A percentile compares a stretch with the other conserved stretches of the same genome.
phyloP scores from a whole-genome alignment of 176 grass and related monocot species.

The Lolium rigidum region DNA sequence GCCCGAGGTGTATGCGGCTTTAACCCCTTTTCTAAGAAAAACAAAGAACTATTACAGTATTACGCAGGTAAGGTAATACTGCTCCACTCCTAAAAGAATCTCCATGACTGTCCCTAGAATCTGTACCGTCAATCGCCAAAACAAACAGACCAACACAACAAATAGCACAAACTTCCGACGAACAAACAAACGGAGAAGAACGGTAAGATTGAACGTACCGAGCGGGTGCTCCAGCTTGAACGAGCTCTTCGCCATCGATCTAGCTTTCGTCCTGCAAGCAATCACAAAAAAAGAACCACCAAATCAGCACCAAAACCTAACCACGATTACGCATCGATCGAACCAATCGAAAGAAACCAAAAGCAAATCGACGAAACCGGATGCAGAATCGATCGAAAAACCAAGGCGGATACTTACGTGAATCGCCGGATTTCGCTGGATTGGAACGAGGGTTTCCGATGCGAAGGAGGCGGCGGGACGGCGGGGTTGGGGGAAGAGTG shows the following conservation, averaged over 20 bases:
- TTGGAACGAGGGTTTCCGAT: constrained; percentile 29
- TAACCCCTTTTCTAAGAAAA: neutral
- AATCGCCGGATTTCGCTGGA: constrained; percentile 6
- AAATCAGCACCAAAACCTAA: neutral
- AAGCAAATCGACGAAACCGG: neutral
- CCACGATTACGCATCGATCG: neutral
- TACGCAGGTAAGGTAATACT: neutral
- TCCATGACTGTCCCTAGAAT: neutral
- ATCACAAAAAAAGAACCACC: neutral
- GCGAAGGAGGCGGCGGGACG: constrained; percentile 12
- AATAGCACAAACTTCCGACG: neutral
- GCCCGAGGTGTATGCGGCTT: neutral
- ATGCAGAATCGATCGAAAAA: neutral
- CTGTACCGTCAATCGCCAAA: neutral
- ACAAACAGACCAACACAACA: neutral
- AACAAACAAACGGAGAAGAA: neutral
- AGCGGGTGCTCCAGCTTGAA: constrained; percentile 97
- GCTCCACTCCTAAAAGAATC: neutral
- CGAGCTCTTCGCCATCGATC: constrained; percentile 84
- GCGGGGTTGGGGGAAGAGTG: constrained; percentile 27
- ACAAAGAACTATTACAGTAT: neutral
- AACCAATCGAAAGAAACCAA: neutral
- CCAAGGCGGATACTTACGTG: neutral
- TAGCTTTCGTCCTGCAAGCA: constrained; percentile 34
- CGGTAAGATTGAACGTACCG: constrained; percentile 45